Percentiles rank a stretch among this genome's conserved stretches.
Conservation (phyloP, 352 stramenopile species). For the Globisporangium perplexum region DNA sequence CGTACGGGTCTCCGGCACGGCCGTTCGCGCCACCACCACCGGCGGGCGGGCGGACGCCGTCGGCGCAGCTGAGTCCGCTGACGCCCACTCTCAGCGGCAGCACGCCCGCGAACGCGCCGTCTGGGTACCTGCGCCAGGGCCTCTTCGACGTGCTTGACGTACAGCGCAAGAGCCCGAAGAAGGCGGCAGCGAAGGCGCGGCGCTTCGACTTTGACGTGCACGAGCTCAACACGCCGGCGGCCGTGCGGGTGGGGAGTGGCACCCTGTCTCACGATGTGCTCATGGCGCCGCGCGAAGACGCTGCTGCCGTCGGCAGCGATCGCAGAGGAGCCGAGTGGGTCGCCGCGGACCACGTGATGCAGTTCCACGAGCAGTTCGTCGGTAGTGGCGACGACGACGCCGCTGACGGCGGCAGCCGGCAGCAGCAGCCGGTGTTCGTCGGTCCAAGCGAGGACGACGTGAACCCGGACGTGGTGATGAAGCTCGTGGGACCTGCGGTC, state of each 20-base stretch:
- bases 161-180: conserved; percentile 12
- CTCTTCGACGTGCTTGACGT: conserved; percentile 8
- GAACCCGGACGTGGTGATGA: conserved; percentile 2
- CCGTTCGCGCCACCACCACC: background rate
- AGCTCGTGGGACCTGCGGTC: background rate
- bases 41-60: background rate
- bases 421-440: background rate
- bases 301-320: background rate
- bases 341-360: background rate
- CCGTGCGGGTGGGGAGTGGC: background rate
- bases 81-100: background rate
- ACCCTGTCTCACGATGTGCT: background rate
- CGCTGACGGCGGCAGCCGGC: background rate
- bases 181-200: conserved; percentile 6
- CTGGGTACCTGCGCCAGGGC: background rate
- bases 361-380: background rate
- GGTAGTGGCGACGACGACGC: background rate
- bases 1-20: background rate
- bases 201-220: conserved; percentile 7
- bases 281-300: background rate
- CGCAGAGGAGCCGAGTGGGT: background rate
- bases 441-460: background rate
- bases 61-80: conserved; percentile 2
- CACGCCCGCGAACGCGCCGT: conserved; percentile 2
- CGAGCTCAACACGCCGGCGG: conserved; percentile 7